Percentiles rank a stretch among this genome's conserved stretches.
Conservation (phyloP, 768 basidiomycete species). For the Leccinum truebloodii region DNA sequence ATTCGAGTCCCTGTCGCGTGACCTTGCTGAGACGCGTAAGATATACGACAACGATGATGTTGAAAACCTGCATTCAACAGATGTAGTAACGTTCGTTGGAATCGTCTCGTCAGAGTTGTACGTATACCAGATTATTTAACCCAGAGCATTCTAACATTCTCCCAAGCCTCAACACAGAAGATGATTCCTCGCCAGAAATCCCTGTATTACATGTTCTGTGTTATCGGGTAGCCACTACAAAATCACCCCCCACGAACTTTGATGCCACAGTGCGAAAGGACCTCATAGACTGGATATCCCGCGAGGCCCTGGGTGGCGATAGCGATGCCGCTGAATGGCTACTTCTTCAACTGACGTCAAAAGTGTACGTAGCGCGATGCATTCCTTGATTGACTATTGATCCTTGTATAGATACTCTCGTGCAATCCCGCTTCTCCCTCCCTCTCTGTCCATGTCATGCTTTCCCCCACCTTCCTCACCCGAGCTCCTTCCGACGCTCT, state of each 20-base stretch:
- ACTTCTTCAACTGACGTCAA: conserved; percentile 56
- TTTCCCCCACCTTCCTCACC: conserved; percentile 51
- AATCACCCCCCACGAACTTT: conserved; percentile 6
- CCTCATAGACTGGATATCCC: conserved; percentile 72
- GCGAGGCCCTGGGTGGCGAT: conserved; percentile 69
- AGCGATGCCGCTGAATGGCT: conserved; percentile 73
- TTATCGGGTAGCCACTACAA: conserved; percentile 14
- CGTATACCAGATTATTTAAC: conserved; percentile 27
- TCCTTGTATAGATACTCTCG: conserved; percentile 57
- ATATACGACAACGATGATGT: conserved; percentile 53
- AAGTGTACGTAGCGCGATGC: conserved; percentile 53
- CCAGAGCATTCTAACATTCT: conserved; percentile 17
- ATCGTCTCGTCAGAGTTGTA: conserved; percentile 69
- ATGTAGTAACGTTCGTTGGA: conserved; percentile 70
- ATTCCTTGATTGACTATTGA: conserved; percentile 3
- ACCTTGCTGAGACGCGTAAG: conserved; percentile 36
- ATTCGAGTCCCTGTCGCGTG: neutral
- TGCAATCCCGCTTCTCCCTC: conserved; percentile 64
- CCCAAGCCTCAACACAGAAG: conserved; percentile 42
- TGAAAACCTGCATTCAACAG: conserved; percentile 57
- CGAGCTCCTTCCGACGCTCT: conserved; percentile 46
- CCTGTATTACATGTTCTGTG: conserved; percentile 75
- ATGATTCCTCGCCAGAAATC: conserved; percentile 39
- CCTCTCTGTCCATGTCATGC: conserved; percentile 59
- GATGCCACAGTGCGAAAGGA: conserved; percentile 43